A percentile compares a stretch with the other conserved stretches of the same genome.
phyloP scores from a whole-genome alignment of 106 monocot genomes.

The Acanthochlamys bracteata region DNA sequence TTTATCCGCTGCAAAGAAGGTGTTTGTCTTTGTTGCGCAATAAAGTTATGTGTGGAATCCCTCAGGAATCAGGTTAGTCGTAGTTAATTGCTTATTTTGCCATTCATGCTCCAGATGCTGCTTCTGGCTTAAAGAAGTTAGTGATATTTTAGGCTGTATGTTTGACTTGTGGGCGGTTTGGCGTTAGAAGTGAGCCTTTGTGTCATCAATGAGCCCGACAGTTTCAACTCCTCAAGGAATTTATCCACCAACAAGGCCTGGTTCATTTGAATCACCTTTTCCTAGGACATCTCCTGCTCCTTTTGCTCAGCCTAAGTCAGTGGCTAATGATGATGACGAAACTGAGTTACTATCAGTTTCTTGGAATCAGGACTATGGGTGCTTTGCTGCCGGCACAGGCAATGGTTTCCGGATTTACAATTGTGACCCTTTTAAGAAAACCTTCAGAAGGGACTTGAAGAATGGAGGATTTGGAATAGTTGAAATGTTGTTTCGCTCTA shows the following conservation, averaged over 20 bases:
- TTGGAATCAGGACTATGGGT: constrained; percentile 90
- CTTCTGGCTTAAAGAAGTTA: not conserved
- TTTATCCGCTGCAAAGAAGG: no score
- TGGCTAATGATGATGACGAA: constrained; percentile 28
- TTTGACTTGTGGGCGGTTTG: not conserved
- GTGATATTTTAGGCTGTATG: not conserved
- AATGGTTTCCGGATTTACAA: constrained; percentile 75
- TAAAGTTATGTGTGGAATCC: no score
- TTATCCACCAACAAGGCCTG: constrained; percentile 15
- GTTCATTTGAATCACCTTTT: constrained; percentile 37
- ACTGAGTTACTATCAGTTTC: constrained; percentile 62
- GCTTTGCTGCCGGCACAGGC: constrained; percentile 78
- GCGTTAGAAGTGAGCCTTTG: not conserved
- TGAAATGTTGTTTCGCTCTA: constrained; percentile 74
- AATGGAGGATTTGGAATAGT: constrained; percentile 83
- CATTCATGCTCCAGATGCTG: not conserved
- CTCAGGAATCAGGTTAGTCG: not conserved
- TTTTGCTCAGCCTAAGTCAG: constrained; percentile 32
- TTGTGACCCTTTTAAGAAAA: constrained; percentile 80
- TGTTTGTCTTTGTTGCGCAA: no score
- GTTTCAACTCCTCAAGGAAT: constrained; percentile 37
- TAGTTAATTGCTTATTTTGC: not conserved
- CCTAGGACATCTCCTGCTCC: constrained; percentile 18
- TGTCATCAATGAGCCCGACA: constrained; percentile 35
- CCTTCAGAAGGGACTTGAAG: constrained; percentile 76